phyloP scores from a whole-genome alignment of 2,329 filamentous ascomycete genomes.

The Thermothelomyces thermophilus region DNA sequence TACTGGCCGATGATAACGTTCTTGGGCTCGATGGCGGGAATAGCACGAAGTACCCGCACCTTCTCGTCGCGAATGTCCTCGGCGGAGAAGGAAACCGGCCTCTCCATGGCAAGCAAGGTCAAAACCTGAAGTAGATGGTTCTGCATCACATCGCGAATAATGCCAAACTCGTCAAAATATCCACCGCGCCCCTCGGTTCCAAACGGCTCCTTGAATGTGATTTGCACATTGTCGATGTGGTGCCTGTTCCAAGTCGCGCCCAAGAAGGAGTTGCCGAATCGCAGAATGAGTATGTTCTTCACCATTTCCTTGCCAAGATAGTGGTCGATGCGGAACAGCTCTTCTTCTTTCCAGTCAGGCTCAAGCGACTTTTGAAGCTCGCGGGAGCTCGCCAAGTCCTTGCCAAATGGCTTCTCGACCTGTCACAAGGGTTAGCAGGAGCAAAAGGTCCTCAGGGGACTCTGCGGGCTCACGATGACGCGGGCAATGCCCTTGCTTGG shows the following conservation, averaged over 20 bases:
- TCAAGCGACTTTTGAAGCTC: conserved; percentile 91
- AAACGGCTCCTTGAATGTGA: conserved; percentile 99
- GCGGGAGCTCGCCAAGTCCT: conserved; percentile 88
- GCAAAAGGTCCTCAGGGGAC: background rate
- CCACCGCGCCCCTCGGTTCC: conserved; percentile 95
- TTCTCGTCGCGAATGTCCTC: conserved; percentile 99
- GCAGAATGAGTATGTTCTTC: conserved; percentile 96
- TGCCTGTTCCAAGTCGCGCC: conserved; percentile 98
- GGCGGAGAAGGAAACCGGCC: conserved; percentile 94
- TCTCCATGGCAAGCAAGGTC: conserved; percentile 94
- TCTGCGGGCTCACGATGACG: conserved; percentile 65
- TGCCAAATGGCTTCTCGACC: conserved; percentile 99
- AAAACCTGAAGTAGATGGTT: conserved; percentile 97
- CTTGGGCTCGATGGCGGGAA: conserved; percentile 94
- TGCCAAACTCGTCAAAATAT: conserved; percentile 99
- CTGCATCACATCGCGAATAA: conserved; percentile 99
- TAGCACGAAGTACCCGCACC: conserved; percentile 88
- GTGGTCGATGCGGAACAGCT: conserved; percentile 98
- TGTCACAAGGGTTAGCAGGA: conserved; percentile 35
- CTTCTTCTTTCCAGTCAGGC: conserved; percentile 97
- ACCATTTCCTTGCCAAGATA: conserved; percentile 99
- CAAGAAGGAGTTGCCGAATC: conserved; percentile 98
- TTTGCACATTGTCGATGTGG: conserved; percentile 99
- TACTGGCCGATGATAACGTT: conserved; percentile 99
- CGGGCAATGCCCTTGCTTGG: conserved; percentile 83